These are phyloP conservation scores for Neocallimastix lanati DNA, from an alignment of 192 early-diverging fungal species.

Conservation along the genomic window DNA sequence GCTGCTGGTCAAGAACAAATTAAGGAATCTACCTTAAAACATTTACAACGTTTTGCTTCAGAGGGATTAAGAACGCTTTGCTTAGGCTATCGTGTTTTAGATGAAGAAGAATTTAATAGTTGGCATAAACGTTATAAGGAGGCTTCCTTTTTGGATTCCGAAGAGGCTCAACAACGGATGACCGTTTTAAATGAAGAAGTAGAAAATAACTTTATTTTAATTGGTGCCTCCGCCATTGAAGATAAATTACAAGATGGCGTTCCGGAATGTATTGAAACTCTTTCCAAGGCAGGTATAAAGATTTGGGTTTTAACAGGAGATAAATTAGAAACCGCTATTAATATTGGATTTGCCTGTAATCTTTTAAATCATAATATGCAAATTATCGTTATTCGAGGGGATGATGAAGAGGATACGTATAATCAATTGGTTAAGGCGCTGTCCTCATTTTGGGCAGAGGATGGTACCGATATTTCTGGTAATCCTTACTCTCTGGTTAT, in stretches of 20 bases:
- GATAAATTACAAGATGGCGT: slow-evolving; percentile 93
- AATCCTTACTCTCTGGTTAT: slow-evolving; percentile 21
- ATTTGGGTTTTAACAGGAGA: slow-evolving; percentile 98
- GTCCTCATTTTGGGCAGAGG: slow-evolving; percentile 25
- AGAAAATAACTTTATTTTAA: slow-evolving; percentile 57
- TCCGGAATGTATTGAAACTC: slow-evolving; percentile 67
- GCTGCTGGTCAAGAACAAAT: slow-evolving; percentile 3
- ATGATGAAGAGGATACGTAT: slow-evolving; percentile 27
- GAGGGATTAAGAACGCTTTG: slow-evolving; percentile 82
- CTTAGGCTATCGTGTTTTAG: slow-evolving; percentile 55
- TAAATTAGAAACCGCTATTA: slow-evolving; percentile 96
- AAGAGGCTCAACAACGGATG: slow-evolving; percentile 45
- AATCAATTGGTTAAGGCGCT: slow-evolving; percentile 36
- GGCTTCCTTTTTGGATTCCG: slow-evolving; percentile 56
- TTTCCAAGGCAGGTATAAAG: slow-evolving; percentile 75
- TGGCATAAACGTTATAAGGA: slow-evolving; percentile 59
- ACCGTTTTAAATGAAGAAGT: slow-evolving; percentile 43
- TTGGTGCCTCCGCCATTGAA: slow-evolving; percentile 92
- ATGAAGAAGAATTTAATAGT: slow-evolving; percentile 46
- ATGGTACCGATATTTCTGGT: slow-evolving; percentile 10
- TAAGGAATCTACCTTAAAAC: slow-evolving; percentile 32
- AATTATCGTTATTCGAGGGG: slow-evolving; percentile 26
- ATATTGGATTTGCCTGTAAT: slow-evolving; percentile 76
- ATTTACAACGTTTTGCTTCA: slow-evolving; percentile 59
- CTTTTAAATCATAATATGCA: slow-evolving; percentile 22